Conservation (phyloP, 148 eudicot species). For the Polygonum maritimum region DNA sequence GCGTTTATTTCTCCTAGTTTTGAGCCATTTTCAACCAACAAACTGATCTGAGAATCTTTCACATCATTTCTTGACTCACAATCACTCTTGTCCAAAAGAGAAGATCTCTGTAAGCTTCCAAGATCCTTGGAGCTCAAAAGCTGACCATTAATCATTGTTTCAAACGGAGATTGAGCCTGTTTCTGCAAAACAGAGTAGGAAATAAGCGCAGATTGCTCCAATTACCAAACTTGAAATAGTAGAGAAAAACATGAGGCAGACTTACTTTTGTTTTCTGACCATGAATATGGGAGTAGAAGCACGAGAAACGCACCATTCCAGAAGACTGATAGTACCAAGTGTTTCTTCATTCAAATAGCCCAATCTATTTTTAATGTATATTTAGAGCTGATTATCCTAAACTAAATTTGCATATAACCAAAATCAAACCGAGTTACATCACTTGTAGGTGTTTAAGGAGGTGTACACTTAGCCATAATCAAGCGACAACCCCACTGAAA, state of each 20-base stretch:
- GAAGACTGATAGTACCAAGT: slow-evolving; percentile 11
- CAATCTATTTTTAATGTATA: slow-evolving; percentile 16
- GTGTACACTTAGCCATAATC: slow-evolving; percentile 78
- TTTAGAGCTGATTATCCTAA: not conserved
- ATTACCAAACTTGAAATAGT: not conserved
- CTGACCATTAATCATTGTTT: slow-evolving; percentile 42
- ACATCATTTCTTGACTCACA: slow-evolving; percentile 1
- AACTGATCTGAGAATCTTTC: slow-evolving; percentile 22
- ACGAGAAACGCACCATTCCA: slow-evolving; percentile 71
- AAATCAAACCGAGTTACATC: slow-evolving; percentile 17
- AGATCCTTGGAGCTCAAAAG: slow-evolving; percentile 13
- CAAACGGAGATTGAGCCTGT: slow-evolving; percentile 44
- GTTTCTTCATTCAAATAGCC: slow-evolving; percentile 25
- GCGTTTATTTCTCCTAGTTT: slow-evolving; percentile 51
- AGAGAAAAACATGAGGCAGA: not conserved
- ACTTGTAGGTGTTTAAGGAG: slow-evolving; percentile 6
- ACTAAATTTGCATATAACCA: slow-evolving; percentile 7
- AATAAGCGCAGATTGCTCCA: not conserved
- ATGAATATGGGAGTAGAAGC: slow-evolving; percentile 48
- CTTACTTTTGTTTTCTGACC: slow-evolving; percentile 67
- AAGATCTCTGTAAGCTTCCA: slow-evolving; percentile 9
- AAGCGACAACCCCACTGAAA: slow-evolving; percentile 64
- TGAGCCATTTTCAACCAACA: slow-evolving; percentile 26
- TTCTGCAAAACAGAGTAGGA: slow-evolving; percentile 36
- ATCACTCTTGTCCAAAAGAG: slow-evolving; percentile 20